Base-by-base conservation (phyloP, 768 basidiomycete species). In the Phlegmacium glaucopus region DNA sequence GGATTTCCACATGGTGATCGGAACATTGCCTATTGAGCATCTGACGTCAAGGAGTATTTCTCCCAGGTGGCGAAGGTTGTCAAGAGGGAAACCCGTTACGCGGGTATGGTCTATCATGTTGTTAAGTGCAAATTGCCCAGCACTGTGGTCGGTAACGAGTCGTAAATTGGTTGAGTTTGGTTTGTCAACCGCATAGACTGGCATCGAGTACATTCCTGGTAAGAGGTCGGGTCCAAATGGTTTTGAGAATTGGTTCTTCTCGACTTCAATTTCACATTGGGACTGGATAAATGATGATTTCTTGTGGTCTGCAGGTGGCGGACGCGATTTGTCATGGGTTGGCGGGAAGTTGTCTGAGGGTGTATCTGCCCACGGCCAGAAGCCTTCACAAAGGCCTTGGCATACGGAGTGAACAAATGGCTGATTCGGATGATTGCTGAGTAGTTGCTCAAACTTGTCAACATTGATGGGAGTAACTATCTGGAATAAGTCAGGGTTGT, bases 311-410 rank as follows among this genome's bases (percentile, higher is more conserved):
- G 22, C 22, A 28, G 59, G 51, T 0, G 53, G 45, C 1, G 32
- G 47, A 2, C 26, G 6, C 0, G 61, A 56, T 4, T 48, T 48
- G 22, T 70, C 62, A 6, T 52, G 45, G 0, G 44, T 60, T 0
- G 27, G 16, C 2, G 65, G 69, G 17, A 62, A 63, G 0, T 35
- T 52, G 0, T 25, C 39, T 42, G 22, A 9, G 36, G 26, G 0
- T n/a, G 65, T 67, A 6, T 68, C 50, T 0, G 68, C 70, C 47
- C 53, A 72, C 0, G 76, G 76, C 75, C 73, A 78, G 42, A 77
- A 76, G 0, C 75, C 76, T 1, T 67, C 51, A 0, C 57, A 38
- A 0, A 78, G 55, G 0, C 67, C 64, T 0, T 27, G 6, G 2
- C 56, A 47, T 0, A 76, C 64, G 0, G 70, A 76, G 0, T 48